These are phyloP conservation scores for Pseudevernia furfuracea DNA, from an alignment of 495 filamentous ascomycete species.

Conservation along the genomic window DNA sequence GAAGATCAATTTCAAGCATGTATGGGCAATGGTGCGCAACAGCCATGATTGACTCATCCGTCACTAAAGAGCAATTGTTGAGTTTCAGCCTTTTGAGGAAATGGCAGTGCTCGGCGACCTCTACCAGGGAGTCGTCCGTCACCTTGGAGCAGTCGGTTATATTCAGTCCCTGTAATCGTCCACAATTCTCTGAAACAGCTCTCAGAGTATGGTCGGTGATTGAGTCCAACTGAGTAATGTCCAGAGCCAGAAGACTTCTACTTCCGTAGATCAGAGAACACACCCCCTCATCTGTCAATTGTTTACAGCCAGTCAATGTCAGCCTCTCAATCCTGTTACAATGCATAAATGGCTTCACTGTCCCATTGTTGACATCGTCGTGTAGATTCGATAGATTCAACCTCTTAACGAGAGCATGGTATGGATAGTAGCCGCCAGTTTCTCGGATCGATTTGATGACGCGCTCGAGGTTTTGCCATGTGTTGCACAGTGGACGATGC, in stretches of 20 bases:
- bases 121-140: conserved; percentile 74
- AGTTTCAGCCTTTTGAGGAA: conserved; percentile 91
- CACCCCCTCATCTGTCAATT: conserved; percentile 76
- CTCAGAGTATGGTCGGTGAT: conserved; percentile 79
- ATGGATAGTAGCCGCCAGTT: conserved; percentile 67
- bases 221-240: conserved; percentile 71
- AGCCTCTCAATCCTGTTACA: conserved; percentile 92
- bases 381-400: conserved; percentile 79
- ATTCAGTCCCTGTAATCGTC: conserved; percentile 84
- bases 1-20: conserved; percentile 92
- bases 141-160: conserved; percentile 78
- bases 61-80: conserved; percentile 75
- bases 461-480: conserved; percentile 66
- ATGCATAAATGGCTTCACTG: conserved; percentile 66
- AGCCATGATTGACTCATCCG: conserved; percentile 68
- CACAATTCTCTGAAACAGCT: conserved; percentile 73
- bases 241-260: conserved; percentile 75
- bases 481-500: conserved; percentile 86
- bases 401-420: conserved; percentile 78
- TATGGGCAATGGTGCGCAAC: conserved; percentile 84
- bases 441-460: conserved; percentile 70
- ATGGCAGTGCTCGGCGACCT: conserved; percentile 75
- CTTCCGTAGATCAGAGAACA: conserved; percentile 73
- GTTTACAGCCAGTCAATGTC: conserved; percentile 83
- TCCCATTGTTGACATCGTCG: conserved; percentile 77